Conservation (phyloP, 176 grass and related monocot species). For the Carex pumila region DNA sequence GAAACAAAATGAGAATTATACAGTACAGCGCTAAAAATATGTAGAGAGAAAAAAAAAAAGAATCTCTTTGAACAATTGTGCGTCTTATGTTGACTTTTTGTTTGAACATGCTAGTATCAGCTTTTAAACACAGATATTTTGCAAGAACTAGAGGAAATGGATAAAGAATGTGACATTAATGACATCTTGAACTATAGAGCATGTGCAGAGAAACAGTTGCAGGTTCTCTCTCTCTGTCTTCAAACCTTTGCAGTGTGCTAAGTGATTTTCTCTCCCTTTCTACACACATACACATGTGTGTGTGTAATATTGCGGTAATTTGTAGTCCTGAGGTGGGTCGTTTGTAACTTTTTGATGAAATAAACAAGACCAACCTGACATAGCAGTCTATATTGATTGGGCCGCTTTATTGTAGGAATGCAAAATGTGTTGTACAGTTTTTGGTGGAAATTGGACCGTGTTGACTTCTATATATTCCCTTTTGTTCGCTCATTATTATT, state of each 20-base stretch:
- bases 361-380: background rate
- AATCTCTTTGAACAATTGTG: background rate
- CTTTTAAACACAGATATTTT: constrained; percentile 68
- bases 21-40: background rate
- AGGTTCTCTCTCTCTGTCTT: constrained; percentile 39
- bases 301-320: background rate
- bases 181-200: constrained; percentile 91
- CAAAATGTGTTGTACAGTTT: background rate
- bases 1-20: background rate
- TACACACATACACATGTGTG: too few relatives aligned
- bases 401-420: background rate
- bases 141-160: constrained; percentile 77
- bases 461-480: background rate
- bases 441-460: background rate
- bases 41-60: background rate
- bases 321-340: background rate
- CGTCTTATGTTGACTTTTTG: constrained; percentile 18
- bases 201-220: constrained; percentile 68
- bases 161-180: constrained; percentile 89
- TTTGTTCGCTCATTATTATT: constrained; percentile 23
- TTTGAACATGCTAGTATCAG: constrained; percentile 38
- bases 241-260: too few relatives aligned
- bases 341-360: background rate
- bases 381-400: background rate
- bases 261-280: too few relatives aligned